Conservation (phyloP, 257 asterid genomes). For the Schizonepeta tenuifolia region DNA sequence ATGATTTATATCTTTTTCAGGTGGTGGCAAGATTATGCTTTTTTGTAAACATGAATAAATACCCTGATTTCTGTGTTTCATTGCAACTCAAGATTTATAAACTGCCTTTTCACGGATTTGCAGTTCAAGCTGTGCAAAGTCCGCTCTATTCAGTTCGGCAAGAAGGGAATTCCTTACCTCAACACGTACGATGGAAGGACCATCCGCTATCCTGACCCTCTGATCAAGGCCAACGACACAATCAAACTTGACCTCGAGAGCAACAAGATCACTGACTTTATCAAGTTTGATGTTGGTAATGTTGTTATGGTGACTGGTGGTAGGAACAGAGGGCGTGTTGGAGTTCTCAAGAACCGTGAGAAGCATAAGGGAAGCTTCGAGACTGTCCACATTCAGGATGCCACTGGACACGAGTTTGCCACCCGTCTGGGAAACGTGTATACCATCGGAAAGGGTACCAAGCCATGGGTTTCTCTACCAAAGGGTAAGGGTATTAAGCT, state of each 20-base stretch:
- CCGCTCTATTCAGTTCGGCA: slow-evolving; percentile 64
- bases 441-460: slow-evolving; percentile 72
- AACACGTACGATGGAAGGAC: slow-evolving; percentile 81
- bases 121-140: slow-evolving; percentile 79
- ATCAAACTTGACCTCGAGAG: slow-evolving; percentile 66
- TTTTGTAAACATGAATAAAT: too few species aligned
- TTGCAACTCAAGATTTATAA: not conserved
- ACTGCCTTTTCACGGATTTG: not conserved
- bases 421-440: slow-evolving; percentile 71
- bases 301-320: slow-evolving; percentile 85
- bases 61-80: not conserved
- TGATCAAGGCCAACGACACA: slow-evolving; percentile 77
- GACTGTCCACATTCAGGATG: slow-evolving; percentile 70
- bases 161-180: slow-evolving; percentile 70
- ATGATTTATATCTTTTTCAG: too few species aligned
- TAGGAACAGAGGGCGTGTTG: slow-evolving; percentile 83
- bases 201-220: slow-evolving; percentile 72
- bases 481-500: slow-evolving; percentile 78
- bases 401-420: slow-evolving; percentile 74
- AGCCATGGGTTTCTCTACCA: slow-evolving; percentile 80
- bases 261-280: slow-evolving; percentile 60
- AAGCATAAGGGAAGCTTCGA: slow-evolving; percentile 78
- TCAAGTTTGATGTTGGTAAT: slow-evolving; percentile 78
- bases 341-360: slow-evolving; percentile 74
- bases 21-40: too few species aligned